Conservation (phyloP, 768 basidiomycete genomes). For the Serpula lacrymans region DNA sequence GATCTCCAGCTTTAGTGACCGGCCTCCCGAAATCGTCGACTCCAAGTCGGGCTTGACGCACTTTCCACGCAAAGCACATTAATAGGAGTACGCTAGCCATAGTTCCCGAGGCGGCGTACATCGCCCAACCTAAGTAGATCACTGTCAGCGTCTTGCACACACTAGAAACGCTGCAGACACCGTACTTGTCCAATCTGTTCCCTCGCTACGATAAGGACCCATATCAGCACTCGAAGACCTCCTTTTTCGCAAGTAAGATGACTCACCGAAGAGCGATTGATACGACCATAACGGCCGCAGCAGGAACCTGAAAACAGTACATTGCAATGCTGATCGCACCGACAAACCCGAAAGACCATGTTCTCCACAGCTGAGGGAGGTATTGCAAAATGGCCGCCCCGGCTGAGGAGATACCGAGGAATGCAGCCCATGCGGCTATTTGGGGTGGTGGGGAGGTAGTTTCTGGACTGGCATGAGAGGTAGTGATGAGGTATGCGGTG, state of each 20-base stretch:
- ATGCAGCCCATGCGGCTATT: slow-evolving; percentile 69
- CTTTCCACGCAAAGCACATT: slow-evolving; percentile 86
- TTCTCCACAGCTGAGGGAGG: slow-evolving; percentile 79
- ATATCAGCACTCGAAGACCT: neutral
- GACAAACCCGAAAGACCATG: slow-evolving; percentile 75
- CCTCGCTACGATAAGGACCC: slow-evolving; percentile 49
- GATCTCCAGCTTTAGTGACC: no score
- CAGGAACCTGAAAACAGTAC: slow-evolving; percentile 94
- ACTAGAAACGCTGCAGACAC: slow-evolving; percentile 2
- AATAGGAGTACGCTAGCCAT: slow-evolving; percentile 80
- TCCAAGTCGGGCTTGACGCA: slow-evolving; percentile 66
- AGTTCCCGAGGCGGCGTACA: slow-evolving; percentile 74
- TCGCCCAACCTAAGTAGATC: slow-evolving; percentile 61
- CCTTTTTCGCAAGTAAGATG: no score
- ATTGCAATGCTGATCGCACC: slow-evolving; percentile 93
- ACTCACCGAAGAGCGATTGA: slow-evolving; percentile 69
- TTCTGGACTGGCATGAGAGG: slow-evolving; percentile 29
- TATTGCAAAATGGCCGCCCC: slow-evolving; percentile 82
- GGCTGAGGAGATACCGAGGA: slow-evolving; percentile 81
- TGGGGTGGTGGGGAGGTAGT: slow-evolving; percentile 34
- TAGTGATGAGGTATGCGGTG: slow-evolving; percentile 52
- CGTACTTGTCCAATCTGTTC: slow-evolving; percentile 84
- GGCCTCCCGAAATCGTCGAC: slow-evolving; percentile 89
- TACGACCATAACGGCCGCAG: slow-evolving; percentile 80
- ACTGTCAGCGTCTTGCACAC: no score